Evolutionary conservation across 192 early-diverging fungal species (phyloP).

Genomic region (Coemansia sp.): DNA sequence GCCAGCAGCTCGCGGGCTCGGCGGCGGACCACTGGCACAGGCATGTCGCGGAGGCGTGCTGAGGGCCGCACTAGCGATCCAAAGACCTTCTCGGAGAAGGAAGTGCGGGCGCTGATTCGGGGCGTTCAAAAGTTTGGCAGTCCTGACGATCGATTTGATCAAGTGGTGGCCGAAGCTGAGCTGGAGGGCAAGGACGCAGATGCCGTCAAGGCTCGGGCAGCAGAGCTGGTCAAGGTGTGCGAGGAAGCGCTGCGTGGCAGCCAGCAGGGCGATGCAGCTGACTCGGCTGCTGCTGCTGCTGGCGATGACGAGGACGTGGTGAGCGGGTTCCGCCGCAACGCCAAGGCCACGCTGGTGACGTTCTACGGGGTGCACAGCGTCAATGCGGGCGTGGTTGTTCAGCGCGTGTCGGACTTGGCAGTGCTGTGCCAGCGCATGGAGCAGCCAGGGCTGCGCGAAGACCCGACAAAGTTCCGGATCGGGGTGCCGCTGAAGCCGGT

Average conservation of each 20-base stretch:
- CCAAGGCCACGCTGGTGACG: constrained; percentile 73
- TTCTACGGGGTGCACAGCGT: constrained; percentile 78
- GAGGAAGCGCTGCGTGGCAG: constrained; percentile 55
- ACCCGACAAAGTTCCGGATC: constrained; percentile 75
- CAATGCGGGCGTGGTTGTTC: constrained; percentile 79
- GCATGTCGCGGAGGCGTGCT: constrained; percentile 24
- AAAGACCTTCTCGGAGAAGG: constrained; percentile 67
- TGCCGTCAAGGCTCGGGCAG: constrained; percentile 44
- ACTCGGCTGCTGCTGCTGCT: constrained; percentile 14
- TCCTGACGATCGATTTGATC: constrained; percentile 71
- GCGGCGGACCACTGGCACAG: constrained; percentile 19
- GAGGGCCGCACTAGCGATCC: constrained; percentile 44
- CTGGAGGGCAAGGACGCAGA: constrained; percentile 65
- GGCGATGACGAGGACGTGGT: constrained; percentile 49
- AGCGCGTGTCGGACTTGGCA: constrained; percentile 71
- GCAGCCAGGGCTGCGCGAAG: constrained; percentile 41
- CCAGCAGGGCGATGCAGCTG: constrained; percentile 37
- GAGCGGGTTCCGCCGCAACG: constrained; percentile 51
- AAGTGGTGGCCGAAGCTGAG: constrained; percentile 79
- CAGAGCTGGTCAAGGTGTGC: constrained; percentile 57
- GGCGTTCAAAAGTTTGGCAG: constrained; percentile 83
- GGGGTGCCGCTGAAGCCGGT: constrained; percentile 77
- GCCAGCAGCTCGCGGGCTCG: constrained; percentile 35
- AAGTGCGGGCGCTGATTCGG: constrained; percentile 76
- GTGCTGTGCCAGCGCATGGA: constrained; percentile 64